Evolutionary conservation across 2,329 filamentous ascomycete genomes (phyloP), one percentile per base, ranked within the genome.

Genomic region (Pleurostoma richardsiae): DNA sequence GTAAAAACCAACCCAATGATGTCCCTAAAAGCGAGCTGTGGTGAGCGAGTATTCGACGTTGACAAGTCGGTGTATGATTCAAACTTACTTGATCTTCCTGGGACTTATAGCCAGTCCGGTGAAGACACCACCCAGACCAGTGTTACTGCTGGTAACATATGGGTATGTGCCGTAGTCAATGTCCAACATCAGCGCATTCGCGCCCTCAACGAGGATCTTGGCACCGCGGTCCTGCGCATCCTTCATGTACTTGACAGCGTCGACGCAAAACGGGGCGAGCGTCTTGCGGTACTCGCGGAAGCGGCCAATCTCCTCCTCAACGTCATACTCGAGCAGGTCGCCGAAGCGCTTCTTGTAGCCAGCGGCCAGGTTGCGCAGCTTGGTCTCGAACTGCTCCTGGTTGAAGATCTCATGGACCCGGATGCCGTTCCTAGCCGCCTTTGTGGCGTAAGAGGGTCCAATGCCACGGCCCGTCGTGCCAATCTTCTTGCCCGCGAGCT

Each of bases 261-360:
- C 86, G 50, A 88, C 73, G 50, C 83, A 76, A 54, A 80, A 86
- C 27, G 74, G 71, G 40, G 72, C 72, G 29, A 89, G 71, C 57
- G 73, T 73, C 49, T 68, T 64, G 29, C 80, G 74, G 61, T 82
- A 82, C 33, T 71, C 69, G 59, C 79, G 73, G 66, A 84, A 88
- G 39, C 72, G 70, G 19, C 62, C 63, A 52, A 90, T 76, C 68
- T 90, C 86, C 31, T 82, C 81, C 54, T 90, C 84, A 5, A 84
- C 74, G 51, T 90, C 82, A 61, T 81, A 80, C 53, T 80, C 61
- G 46, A 86, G 66, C 29, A 87, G 65, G 54, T 85, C 79, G 6
- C 86, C 85, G 56, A 82, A 90, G 44, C 84, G 73, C 68, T 85
- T 83, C 69, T 81, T 75, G 67, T 78, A 86, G n/a, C 79, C 81